phyloP scores from a whole-genome alignment of 805 yeast species.

The Myxozyma melibiosi region DNA sequence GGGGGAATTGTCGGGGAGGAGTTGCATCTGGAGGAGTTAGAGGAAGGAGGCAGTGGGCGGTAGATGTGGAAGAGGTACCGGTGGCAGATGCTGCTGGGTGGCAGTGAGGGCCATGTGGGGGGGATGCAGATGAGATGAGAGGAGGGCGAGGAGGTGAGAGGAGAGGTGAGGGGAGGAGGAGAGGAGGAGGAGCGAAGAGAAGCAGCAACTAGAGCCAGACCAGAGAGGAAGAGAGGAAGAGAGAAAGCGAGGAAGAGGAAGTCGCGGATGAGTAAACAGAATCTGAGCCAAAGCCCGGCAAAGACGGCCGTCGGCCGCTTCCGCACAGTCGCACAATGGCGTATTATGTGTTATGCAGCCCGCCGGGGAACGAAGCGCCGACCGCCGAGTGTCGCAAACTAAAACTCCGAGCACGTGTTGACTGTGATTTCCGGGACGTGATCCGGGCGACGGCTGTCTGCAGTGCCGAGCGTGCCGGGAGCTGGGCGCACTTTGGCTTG shows the following conservation, averaged over 20 bases:
- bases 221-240: not conserved
- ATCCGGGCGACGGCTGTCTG: too few species aligned
- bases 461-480: too few species aligned
- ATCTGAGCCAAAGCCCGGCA: constrained; percentile 1
- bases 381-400: not conserved
- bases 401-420: not conserved
- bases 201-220: not conserved
- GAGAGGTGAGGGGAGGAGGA: not conserved
- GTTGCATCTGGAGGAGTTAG: not conserved
- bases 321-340: too few species aligned
- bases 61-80: constrained; percentile 8
- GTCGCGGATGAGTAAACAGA: not conserved
- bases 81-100: constrained; percentile 15
- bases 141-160: not conserved
- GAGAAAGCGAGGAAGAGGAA: not conserved
- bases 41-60: not conserved
- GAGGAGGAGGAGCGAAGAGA: not conserved
- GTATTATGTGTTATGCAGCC: too few species aligned
- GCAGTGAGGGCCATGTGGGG: constrained; percentile 16
- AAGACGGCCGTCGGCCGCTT: not conserved
- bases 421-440: not conserved
- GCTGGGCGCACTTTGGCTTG: too few species aligned
- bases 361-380: constrained; percentile 7
- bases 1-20: not conserved
- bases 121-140: not conserved